phyloP scores from a whole-genome alignment of 495 filamentous ascomycete species.

The Lichina pygmaea region DNA sequence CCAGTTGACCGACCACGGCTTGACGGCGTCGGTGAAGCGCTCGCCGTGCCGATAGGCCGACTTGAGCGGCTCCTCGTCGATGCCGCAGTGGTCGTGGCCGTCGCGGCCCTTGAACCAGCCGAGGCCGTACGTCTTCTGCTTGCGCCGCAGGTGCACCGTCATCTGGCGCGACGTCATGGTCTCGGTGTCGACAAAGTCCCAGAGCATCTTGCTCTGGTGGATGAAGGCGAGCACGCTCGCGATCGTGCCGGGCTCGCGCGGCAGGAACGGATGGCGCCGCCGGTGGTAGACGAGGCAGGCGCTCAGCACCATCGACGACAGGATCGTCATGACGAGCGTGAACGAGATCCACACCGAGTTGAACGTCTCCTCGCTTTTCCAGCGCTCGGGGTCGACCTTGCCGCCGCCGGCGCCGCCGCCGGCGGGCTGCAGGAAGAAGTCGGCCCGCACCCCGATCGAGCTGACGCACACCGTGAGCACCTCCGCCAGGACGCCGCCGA shows the following conservation, averaged over 20 bases:
- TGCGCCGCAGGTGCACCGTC: slow-evolving; percentile 20
- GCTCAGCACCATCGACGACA: slow-evolving; percentile 26
- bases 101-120: slow-evolving; percentile 49
- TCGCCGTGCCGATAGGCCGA: slow-evolving; percentile 28
- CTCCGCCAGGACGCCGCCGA: slow-evolving; percentile 36
- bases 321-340: slow-evolving; percentile 24
- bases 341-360: slow-evolving; percentile 31
- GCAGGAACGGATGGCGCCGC: slow-evolving; percentile 35
- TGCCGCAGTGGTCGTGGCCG: slow-evolving; percentile 34
- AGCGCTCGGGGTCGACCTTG: slow-evolving; percentile 1
- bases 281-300: slow-evolving; percentile 23
- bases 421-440: slow-evolving; percentile 17
- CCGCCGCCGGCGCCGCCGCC: not conserved
- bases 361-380: slow-evolving; percentile 24
- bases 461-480: slow-evolving; percentile 39
- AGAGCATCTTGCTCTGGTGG: slow-evolving; percentile 47
- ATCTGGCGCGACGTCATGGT: slow-evolving; percentile 28
- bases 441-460: slow-evolving; percentile 29
- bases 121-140: slow-evolving; percentile 37
- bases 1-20: not conserved
- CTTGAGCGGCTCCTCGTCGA: slow-evolving; percentile 42
- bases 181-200: slow-evolving; percentile 38
- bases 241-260: slow-evolving; percentile 46
- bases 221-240: slow-evolving; percentile 45
- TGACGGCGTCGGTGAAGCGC: not conserved